Base-by-base conservation (phyloP, 768 basidiomycete species). In the Trametes elegans region DNA sequence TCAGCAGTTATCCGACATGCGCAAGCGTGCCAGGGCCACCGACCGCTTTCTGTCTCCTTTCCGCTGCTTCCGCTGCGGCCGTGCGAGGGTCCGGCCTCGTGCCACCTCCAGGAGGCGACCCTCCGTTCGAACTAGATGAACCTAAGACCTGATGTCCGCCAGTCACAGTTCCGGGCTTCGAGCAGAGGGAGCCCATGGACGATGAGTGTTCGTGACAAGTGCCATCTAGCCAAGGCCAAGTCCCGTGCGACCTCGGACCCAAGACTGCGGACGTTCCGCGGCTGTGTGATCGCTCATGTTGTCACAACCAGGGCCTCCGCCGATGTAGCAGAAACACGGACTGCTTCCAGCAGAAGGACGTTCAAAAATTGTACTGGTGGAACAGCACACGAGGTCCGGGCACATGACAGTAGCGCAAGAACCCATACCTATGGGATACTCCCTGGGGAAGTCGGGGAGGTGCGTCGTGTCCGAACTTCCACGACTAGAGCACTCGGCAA, bases 121-220 rank as follows among this genome's bases (percentile, higher is more conserved):
- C 53, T 43, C 40, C 46, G 31, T 34, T 26, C 21, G 45, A n/a
- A 29, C 43, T 26, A 26, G 52, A 26, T 23, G 58, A 36, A 21
- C 56, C 59, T 16, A 62, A 60, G 19, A 72, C 62, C 21, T 64
- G 63, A 49, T 68, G 71, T 18, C 72, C 68, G 26, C 71, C 71
- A 23, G 64, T 29, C 36, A 64, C 64, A 13, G 56, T 60, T 28
- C 65, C 66, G n/a, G 66, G 43, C 55, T 73, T 73, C 18, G 72
- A 73, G 60, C 72, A 73, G 18, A 74, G 50, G 4, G 62, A 61
- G 35, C 73, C 73, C 73, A 74, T 74, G 41, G 46, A 52, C 26
- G 41, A 23, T 57, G 56, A 29, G 11, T n/a, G 50, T 51, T 57
- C 21, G 35, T 48, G 55, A 21, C 41, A 54, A 54, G 45, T 7